phyloP scores from a whole-genome alignment of 2,329 filamentous ascomycete genomes.

The Colletotrichum phormii region DNA sequence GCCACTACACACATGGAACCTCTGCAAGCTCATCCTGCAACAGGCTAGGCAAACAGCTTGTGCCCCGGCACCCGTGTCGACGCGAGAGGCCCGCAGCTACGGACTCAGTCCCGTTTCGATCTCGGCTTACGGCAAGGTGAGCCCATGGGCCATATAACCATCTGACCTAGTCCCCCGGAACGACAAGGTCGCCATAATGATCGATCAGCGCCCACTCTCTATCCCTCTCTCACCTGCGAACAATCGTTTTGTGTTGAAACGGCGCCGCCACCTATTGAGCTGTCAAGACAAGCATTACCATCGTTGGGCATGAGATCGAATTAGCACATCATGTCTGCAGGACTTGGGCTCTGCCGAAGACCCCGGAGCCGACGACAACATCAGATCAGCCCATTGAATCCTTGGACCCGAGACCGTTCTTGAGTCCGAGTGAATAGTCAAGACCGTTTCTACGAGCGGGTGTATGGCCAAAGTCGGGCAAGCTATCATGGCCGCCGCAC shows the following conservation, averaged over 20 bases:
- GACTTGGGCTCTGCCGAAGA: constrained; percentile 6
- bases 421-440: too few species aligned
- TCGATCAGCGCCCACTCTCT: too few species aligned
- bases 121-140: constrained; percentile 1
- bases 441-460: background rate
- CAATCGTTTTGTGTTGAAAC: background rate
- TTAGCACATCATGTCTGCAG: constrained; percentile 8
- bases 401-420: background rate
- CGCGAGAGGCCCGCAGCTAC: too few species aligned
- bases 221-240: too few species aligned
- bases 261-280: too few species aligned
- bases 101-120: background rate
- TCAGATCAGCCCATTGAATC: background rate
- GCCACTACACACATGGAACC: background rate
- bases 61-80: background rate
- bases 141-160: constrained; percentile 13
- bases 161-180: background rate
- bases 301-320: background rate
- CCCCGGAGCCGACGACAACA: constrained; percentile 1
- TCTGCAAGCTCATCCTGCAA: background rate
- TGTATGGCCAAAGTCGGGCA: background rate
- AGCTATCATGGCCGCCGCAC: constrained; percentile 45
- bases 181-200: background rate
- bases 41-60: background rate
- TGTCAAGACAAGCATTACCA: too few species aligned